Conservation (phyloP, 169 alveolate genomes). For the Theileria luwenshuni region DNA sequence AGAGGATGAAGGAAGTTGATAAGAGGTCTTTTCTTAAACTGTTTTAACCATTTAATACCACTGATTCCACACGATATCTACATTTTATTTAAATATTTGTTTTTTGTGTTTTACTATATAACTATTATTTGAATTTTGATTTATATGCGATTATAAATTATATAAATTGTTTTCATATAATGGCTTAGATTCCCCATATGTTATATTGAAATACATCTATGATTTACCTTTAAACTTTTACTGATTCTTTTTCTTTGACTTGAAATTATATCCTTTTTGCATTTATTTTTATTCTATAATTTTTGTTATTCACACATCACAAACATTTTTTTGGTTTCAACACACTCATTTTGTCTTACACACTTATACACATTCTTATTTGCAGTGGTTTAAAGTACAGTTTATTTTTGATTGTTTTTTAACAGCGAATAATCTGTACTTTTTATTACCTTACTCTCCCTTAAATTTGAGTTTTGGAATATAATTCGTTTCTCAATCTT, state of each 20-base stretch:
- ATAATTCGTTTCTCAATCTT: conserved; percentile 5
- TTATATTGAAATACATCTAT: too few species aligned
- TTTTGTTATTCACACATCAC: conserved; percentile 14
- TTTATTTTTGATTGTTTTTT: too few species aligned
- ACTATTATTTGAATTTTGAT: not conserved
- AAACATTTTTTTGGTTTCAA: too few species aligned
- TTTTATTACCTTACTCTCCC: too few species aligned
- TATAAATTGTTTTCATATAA: not conserved
- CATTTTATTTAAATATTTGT: not conserved
- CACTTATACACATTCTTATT: too few species aligned
- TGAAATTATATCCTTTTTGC: too few species aligned
- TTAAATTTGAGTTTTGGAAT: not conserved
- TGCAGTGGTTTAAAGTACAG: too few species aligned
- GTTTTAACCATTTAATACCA: not conserved
- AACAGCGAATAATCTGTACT: too few species aligned
- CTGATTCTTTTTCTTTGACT: too few species aligned
- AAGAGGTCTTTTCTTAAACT: not conserved
- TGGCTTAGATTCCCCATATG: conserved; percentile 20
- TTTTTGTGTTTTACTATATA: too few species aligned
- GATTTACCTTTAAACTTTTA: too few species aligned
- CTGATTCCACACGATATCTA: conserved; percentile 7
- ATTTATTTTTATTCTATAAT: not conserved
- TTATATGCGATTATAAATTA: not conserved
- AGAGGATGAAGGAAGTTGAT: conserved; percentile 50
- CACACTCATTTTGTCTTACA: too few species aligned